phyloP scores from a whole-genome alignment of 257 asterid species.

The Leonotis leonurus region DNA sequence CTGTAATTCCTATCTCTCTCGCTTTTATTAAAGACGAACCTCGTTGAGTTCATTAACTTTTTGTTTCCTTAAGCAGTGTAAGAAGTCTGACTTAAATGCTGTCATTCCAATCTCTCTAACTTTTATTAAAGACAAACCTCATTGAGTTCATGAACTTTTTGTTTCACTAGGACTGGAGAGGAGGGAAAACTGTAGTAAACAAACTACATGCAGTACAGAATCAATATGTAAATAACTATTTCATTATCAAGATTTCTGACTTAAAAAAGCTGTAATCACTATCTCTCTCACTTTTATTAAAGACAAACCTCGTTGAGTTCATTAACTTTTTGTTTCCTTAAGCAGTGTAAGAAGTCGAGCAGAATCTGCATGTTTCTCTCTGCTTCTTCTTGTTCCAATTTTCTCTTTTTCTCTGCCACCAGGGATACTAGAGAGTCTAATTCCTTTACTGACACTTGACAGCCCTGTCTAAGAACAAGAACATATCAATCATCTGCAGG shows the following conservation, averaged over 20 bases:
- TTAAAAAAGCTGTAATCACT: background rate
- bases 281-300: background rate
- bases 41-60: conserved; percentile 59
- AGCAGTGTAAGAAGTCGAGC: conserved; percentile 57
- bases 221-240: conserved; percentile 1
- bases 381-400: conserved; percentile 76
- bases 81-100: too few relatives aligned
- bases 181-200: too few relatives aligned
- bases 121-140: too few relatives aligned
- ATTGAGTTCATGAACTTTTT: too few relatives aligned
- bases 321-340: conserved; percentile 56
- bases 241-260: conserved; percentile 2
- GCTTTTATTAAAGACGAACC: conserved; percentile 34
- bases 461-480: conserved; percentile 65
- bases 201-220: too few relatives aligned
- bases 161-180: too few relatives aligned
- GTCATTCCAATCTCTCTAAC: too few relatives aligned
- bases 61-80: conserved; percentile 55
- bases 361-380: conserved; percentile 75
- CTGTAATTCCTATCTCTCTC: background rate
- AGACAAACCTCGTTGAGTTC: conserved; percentile 67
- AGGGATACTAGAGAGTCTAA: conserved; percentile 48
- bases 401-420: conserved; percentile 65
- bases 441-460: conserved; percentile 68
- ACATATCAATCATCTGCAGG: conserved; percentile 32